phyloP scores from a whole-genome alignment of 2,329 filamentous ascomycete genomes.

The Fusarium foetens region DNA sequence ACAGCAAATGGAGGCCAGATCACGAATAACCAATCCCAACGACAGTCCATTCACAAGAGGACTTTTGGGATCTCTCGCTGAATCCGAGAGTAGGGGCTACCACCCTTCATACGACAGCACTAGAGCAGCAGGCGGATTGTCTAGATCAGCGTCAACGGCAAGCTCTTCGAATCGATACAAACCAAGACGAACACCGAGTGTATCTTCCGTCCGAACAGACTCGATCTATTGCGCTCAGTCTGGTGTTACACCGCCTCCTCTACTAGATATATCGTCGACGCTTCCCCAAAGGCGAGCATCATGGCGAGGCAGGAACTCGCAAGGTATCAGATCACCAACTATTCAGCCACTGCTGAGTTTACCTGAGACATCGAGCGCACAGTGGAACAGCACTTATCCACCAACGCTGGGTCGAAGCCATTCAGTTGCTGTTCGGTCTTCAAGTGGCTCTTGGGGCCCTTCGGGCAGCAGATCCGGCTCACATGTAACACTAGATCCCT shows the following conservation, averaged over 20 bases:
- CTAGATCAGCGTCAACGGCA: background rate
- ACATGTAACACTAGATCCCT: fast-evolving
- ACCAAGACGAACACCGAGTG: background rate
- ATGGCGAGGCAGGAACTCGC: background rate
- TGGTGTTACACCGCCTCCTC: background rate
- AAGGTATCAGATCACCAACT: background rate
- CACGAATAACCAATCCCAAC: fast-evolving
- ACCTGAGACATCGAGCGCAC: fast-evolving
- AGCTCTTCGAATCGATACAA: background rate
- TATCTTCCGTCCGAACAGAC: background rate
- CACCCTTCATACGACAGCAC: background rate
- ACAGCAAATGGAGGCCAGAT: background rate
- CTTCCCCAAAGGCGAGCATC: background rate
- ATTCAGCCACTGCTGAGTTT: fast-evolving
- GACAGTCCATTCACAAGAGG: background rate
- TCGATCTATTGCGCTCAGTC: constrained; percentile 8
- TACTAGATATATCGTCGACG: background rate
- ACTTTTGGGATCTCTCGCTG: background rate
- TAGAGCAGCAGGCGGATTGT: fast-evolving
- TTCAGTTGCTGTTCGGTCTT: background rate
- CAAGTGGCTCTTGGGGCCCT: background rate
- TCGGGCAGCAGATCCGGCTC: fast-evolving
- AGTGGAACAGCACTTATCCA: fast-evolving
- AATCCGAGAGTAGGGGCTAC: background rate
- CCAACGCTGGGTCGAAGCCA: background rate